Evolutionary conservation across 2,329 filamentous ascomycete genomes (phyloP).

Genomic region (Aspergillus pseudoviridinutans): DNA sequence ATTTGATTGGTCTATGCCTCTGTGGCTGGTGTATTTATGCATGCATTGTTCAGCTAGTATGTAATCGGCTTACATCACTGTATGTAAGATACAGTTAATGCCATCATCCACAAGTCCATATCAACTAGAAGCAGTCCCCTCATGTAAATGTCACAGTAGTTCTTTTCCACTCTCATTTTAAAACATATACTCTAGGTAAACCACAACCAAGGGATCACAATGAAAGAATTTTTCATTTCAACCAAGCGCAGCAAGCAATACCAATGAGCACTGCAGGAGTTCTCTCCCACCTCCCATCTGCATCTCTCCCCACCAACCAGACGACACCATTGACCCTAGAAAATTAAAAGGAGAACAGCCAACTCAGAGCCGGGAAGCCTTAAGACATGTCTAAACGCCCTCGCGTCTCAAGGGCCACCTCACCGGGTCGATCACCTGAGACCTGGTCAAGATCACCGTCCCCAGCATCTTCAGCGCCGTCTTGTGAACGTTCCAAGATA

Average conservation of each 20-base stretch:
- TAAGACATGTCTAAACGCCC: constrained; percentile 58
- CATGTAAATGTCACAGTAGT: background rate
- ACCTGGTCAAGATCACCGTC: constrained; percentile 24
- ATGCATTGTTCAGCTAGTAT: background rate
- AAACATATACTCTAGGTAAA: background rate
- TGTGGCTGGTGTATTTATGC: constrained; percentile 13
- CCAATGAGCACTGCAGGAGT: background rate
- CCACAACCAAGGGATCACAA: no score
- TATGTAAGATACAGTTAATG: background rate
- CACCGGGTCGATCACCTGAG: constrained; percentile 28
- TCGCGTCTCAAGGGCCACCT: constrained; percentile 47
- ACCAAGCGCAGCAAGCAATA: background rate
- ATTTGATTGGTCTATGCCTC: constrained; percentile 4
- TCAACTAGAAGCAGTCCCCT: background rate
- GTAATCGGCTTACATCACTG: background rate
- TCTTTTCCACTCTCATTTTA: background rate
- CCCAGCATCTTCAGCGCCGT: constrained; percentile 19
- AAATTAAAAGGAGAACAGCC: background rate
- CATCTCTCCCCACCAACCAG: background rate
- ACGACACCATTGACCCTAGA: background rate
- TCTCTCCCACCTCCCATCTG: background rate
- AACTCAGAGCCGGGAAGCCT: constrained; percentile 3
- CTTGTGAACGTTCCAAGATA: constrained; percentile 49
- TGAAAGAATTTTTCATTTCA: background rate
- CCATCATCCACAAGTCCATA: constrained; percentile 2